These are phyloP conservation scores for Oryza rufipogon DNA, from an alignment of 176 grass and related monocot species.

Conservation along the genomic window DNA sequence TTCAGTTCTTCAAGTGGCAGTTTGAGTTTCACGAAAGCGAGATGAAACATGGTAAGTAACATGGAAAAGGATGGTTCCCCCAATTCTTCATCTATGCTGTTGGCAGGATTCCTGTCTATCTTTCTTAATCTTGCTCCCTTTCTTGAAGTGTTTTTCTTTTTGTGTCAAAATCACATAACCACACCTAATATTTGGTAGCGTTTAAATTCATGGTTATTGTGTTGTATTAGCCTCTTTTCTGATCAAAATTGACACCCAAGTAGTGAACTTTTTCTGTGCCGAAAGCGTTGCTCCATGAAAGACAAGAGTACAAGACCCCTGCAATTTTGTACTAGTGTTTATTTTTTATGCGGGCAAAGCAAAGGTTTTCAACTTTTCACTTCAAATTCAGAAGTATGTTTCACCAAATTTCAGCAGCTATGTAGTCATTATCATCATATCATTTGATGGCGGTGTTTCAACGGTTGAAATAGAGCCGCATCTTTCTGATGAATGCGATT, in stretches of 20 bases:
- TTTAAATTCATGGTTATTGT: background rate
- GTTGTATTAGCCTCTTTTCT: background rate
- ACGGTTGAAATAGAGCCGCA: conserved; percentile 19
- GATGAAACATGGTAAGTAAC: background rate
- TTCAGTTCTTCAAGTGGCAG: background rate
- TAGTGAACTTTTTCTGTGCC: background rate
- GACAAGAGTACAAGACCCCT: background rate
- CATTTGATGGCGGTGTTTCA: conserved; percentile 20
- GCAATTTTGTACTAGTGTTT: background rate
- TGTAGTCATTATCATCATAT: conserved; percentile 3
- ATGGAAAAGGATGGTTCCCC: background rate
- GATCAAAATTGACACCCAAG: background rate
- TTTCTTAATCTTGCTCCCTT: background rate
- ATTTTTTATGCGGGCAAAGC: background rate
- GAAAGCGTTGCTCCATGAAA: conserved; percentile 12
- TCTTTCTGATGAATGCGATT: conserved; percentile 8
- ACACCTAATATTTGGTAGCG: background rate
- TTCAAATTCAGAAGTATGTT: background rate
- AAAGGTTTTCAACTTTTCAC: background rate
- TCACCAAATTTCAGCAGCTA: conserved; percentile 5
- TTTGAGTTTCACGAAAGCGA: background rate
- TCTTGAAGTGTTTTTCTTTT: background rate
- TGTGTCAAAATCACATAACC: background rate
- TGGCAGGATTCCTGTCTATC: background rate
- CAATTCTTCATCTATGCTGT: background rate